Percentiles rank a stretch among this genome's conserved stretches.
These are phyloP conservation scores for Cornus suecica DNA, from an alignment of 148 eudicot genomes.

Conservation along the genomic window DNA sequence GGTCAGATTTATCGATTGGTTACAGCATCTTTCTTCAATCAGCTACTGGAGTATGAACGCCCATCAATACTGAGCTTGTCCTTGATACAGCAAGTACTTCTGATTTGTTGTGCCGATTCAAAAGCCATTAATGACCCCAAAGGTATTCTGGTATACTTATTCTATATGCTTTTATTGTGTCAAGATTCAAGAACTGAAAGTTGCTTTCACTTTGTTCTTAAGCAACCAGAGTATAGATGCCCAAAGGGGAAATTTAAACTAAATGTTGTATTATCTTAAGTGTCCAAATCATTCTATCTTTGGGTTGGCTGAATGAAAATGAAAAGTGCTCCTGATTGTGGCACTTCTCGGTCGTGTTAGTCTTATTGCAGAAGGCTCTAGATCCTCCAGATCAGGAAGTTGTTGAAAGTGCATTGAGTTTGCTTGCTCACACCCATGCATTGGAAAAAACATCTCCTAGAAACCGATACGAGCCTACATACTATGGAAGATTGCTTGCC, in stretches of 20 bases:
- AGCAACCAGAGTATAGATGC: neutral
- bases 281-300: neutral
- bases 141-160: constrained; percentile 36
- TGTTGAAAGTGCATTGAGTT: constrained; percentile 65
- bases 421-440: constrained; percentile 62
- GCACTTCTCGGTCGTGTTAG: constrained; percentile 29
- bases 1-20: constrained; percentile 81
- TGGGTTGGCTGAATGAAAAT: neutral
- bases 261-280: neutral
- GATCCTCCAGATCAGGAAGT: constrained; percentile 74
- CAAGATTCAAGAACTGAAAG: neutral
- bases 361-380: constrained; percentile 73
- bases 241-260: neutral
- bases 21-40: constrained; percentile 60
- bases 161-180: constrained; percentile 3
- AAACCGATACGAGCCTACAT: constrained; percentile 88
- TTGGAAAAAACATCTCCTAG: constrained; percentile 57
- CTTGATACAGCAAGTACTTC: constrained; percentile 76
- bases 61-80: constrained; percentile 79
- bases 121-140: constrained; percentile 82
- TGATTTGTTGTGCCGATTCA: constrained; percentile 76
- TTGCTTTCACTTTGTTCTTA: neutral
- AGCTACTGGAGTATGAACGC: constrained; percentile 55
- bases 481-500: constrained; percentile 74
- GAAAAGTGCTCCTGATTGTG: neutral